Evolutionary conservation across 106 monocot species (phyloP).

Genomic region (Allium fistulosum): DNA sequence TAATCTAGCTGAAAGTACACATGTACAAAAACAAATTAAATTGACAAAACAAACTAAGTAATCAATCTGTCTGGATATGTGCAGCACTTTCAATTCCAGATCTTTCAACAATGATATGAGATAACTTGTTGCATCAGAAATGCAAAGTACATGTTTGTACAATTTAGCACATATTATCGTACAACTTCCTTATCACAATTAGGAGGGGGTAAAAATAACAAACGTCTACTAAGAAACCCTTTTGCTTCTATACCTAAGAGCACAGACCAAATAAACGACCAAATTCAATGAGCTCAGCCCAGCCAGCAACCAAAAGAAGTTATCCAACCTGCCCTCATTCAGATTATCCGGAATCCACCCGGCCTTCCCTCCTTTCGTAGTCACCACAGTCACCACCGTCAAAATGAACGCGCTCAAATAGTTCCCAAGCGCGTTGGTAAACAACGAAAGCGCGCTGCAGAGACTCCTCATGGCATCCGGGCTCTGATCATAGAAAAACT

Average conservation of each 20-base stretch:
- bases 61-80: too few species aligned
- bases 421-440: conserved; percentile 40
- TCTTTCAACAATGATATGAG: too few species aligned
- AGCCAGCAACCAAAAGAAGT: conserved; percentile 55
- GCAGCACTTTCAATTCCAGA: too few species aligned
- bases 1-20: too few species aligned
- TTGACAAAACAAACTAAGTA: too few species aligned
- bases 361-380: conserved; percentile 42
- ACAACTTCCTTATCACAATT: too few species aligned
- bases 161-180: too few species aligned
- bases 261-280: conserved; percentile 29
- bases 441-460: conserved; percentile 41
- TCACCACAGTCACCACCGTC: conserved; percentile 37
- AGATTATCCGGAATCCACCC: conserved; percentile 78
- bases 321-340: conserved; percentile 63
- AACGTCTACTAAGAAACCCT: conserved; percentile 19
- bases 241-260: conserved; percentile 44
- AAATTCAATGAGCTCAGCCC: conserved; percentile 45
- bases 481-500: conserved; percentile 65
- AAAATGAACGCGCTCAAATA: conserved; percentile 54
- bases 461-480: conserved; percentile 72
- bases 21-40: too few species aligned
- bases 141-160: too few species aligned
- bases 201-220: too few species aligned
- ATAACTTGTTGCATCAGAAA: too few species aligned